These are phyloP conservation scores for Paecilomyces dactylethromorphus DNA, from an alignment of 2,329 filamentous ascomycete genomes.

Conservation along the genomic window DNA sequence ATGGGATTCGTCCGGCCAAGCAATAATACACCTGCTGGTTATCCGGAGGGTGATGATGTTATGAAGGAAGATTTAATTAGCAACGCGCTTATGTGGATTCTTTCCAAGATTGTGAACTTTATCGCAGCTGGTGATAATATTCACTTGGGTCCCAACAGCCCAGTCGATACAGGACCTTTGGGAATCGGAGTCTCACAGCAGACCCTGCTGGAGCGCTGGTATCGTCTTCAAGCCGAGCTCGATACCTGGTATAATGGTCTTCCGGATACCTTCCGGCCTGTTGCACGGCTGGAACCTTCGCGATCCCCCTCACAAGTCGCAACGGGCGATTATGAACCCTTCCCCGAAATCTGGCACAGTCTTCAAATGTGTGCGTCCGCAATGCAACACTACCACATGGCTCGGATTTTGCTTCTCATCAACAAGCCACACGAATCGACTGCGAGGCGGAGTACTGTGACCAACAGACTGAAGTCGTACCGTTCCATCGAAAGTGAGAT, in stretches of 20 bases:
- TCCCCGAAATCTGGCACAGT: slow-evolving; percentile 58
- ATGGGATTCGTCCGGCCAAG: slow-evolving; percentile 44
- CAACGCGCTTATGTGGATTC: slow-evolving; percentile 60
- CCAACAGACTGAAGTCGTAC: slow-evolving; percentile 51
- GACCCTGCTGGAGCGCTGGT: slow-evolving; percentile 43
- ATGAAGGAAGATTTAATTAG: slow-evolving; percentile 60
- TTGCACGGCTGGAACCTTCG: slow-evolving; percentile 42
- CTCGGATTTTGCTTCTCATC: slow-evolving; percentile 35
- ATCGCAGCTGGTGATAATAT: slow-evolving; percentile 52
- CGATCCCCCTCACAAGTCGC: slow-evolving; percentile 13
- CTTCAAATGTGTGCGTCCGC: slow-evolving; percentile 60
- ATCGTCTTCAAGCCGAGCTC: slow-evolving; percentile 50
- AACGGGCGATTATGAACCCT: slow-evolving; percentile 31
- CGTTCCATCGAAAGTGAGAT: slow-evolving; percentile 52
- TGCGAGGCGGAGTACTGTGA: slow-evolving; percentile 45
- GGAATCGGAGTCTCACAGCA: slow-evolving; percentile 32
- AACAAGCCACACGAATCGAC: slow-evolving; percentile 39
- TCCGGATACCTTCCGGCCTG: slow-evolving; percentile 54
- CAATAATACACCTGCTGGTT: slow-evolving; percentile 27
- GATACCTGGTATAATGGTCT: slow-evolving; percentile 54
- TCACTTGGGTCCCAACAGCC: slow-evolving; percentile 17
- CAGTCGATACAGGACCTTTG: slow-evolving; percentile 20
- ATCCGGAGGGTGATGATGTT: slow-evolving; percentile 30
- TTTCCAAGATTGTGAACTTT: slow-evolving; percentile 61
- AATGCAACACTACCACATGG: slow-evolving; percentile 44